These are phyloP conservation scores for Lupinus albus DNA, from an alignment of 306 rosid species.

Conservation along the genomic window DNA sequence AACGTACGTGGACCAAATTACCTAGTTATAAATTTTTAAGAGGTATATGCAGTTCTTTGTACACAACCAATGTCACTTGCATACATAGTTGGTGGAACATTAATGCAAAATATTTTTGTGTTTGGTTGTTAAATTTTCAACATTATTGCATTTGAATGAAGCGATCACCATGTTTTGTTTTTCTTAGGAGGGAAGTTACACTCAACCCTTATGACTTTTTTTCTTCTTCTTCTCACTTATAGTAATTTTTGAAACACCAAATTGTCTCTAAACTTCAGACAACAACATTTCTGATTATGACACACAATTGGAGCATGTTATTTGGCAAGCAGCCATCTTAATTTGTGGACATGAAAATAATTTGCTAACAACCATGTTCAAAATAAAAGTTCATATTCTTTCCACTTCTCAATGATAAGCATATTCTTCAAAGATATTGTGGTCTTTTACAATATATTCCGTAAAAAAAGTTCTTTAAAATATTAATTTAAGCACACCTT, in stretches of 20 bases:
- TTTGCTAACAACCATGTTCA: slow-evolving; percentile 34
- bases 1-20: no score
- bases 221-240: neutral
- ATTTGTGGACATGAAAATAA: slow-evolving; percentile 42
- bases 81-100: slow-evolving; percentile 36
- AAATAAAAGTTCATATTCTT: slow-evolving; percentile 26
- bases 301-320: slow-evolving; percentile 44
- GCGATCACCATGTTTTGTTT: neutral
- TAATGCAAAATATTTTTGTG: neutral
- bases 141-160: slow-evolving; percentile 22
- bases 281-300: slow-evolving; percentile 51
- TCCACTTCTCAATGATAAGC: slow-evolving; percentile 41
- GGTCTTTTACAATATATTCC: slow-evolving; percentile 35
- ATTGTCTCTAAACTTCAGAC: slow-evolving; percentile 57
- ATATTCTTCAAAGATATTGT: slow-evolving; percentile 29
- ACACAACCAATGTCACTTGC: slow-evolving; percentile 29
- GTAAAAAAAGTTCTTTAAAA: no score
- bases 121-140: slow-evolving; percentile 21
- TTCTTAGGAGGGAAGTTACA: neutral
- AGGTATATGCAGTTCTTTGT: slow-evolving; percentile 7
- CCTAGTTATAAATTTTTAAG: neutral
- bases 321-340: slow-evolving; percentile 44
- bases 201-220: no score
- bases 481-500: no score
- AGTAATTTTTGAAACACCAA: slow-evolving; percentile 16